A percentile compares a stretch with the other conserved stretches of the same genome.
Conservation (phyloP, 257 asterid species). For the Dorcoceras hygrometricum region DNA sequence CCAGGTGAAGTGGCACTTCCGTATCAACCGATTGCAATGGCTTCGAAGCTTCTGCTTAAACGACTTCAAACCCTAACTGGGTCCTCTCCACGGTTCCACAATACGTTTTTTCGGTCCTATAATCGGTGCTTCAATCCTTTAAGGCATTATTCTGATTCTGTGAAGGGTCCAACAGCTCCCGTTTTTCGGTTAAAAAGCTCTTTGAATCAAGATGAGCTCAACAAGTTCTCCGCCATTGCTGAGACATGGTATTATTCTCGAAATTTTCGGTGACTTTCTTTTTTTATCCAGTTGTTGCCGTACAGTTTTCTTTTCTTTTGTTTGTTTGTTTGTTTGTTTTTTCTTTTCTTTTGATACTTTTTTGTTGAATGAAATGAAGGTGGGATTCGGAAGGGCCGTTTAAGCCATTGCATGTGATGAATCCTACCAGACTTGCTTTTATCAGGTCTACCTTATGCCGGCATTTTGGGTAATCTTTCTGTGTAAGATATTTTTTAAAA, state of each 20-base stretch:
- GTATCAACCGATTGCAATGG: constrained; percentile 33
- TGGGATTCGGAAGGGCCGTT: constrained; percentile 99
- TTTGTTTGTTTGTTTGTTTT: too few species aligned
- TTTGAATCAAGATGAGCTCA: constrained; percentile 62
- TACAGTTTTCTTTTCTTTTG: background rate
- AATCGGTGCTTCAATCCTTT: constrained; percentile 14
- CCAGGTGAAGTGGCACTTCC: background rate
- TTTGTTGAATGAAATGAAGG: constrained; percentile 38
- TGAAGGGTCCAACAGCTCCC: constrained; percentile 14
- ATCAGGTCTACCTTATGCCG: constrained; percentile 89
- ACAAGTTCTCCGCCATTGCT: constrained; percentile 64
- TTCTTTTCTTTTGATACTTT: background rate
- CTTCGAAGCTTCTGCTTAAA: constrained; percentile 38
- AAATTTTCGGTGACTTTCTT: background rate
- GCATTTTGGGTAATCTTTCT: constrained; percentile 73
- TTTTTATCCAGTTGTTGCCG: background rate
- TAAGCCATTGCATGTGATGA: constrained; percentile 84
- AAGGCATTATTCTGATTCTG: constrained; percentile 41
- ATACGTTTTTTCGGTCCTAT: background rate
- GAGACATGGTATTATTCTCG: constrained; percentile 57
- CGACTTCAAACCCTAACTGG: constrained; percentile 38
- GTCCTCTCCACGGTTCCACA: constrained; percentile 14
- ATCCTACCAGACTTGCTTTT: constrained; percentile 94
- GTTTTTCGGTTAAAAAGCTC: constrained; percentile 46
- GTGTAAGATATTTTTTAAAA: too few species aligned